These are phyloP conservation scores for Neofusicoccum ribis DNA, from an alignment of 2,329 filamentous ascomycete species.

Conservation along the genomic window DNA sequence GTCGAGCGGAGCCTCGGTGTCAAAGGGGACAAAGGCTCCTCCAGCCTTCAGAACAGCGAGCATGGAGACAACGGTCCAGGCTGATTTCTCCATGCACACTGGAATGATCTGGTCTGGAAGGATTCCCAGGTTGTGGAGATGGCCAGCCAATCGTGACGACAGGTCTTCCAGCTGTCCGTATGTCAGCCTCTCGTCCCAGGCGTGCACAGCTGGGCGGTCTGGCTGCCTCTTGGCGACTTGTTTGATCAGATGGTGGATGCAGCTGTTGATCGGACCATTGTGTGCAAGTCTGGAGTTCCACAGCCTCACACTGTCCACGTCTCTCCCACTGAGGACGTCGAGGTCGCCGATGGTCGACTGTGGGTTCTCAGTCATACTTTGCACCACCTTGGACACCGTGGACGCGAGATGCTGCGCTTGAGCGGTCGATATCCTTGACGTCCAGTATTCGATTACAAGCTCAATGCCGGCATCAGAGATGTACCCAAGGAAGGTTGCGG, in stretches of 20 bases:
- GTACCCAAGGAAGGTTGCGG: conserved; percentile 2
- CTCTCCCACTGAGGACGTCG: conserved; percentile 37
- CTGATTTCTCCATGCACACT: conserved; percentile 26
- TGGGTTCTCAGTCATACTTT: conserved; percentile 32
- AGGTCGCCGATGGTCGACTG: conserved; percentile 33
- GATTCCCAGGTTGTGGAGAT: conserved; percentile 33
- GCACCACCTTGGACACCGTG: neutral
- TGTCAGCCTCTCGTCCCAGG: conserved; percentile 17
- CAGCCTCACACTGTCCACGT: conserved; percentile 48
- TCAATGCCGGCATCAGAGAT: neutral
- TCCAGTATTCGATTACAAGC: conserved; percentile 8
- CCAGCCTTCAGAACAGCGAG: conserved; percentile 24
- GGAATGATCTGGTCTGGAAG: conserved; percentile 25
- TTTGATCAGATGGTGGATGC: conserved; percentile 51
- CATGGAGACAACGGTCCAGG: conserved; percentile 21
- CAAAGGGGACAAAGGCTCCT: neutral
- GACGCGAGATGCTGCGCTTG: neutral
- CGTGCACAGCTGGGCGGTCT: conserved; percentile 33
- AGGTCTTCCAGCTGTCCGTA: conserved; percentile 16
- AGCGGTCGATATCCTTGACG: neutral
- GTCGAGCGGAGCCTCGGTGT: neutral
- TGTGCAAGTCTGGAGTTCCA: conserved; percentile 50
- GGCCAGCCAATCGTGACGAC: conserved; percentile 21
- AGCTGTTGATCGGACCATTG: conserved; percentile 37
- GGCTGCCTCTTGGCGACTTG: conserved; percentile 37